phyloP scores from a whole-genome alignment of 805 yeast genomes.

The Nakazawaea molendinolei region DNA sequence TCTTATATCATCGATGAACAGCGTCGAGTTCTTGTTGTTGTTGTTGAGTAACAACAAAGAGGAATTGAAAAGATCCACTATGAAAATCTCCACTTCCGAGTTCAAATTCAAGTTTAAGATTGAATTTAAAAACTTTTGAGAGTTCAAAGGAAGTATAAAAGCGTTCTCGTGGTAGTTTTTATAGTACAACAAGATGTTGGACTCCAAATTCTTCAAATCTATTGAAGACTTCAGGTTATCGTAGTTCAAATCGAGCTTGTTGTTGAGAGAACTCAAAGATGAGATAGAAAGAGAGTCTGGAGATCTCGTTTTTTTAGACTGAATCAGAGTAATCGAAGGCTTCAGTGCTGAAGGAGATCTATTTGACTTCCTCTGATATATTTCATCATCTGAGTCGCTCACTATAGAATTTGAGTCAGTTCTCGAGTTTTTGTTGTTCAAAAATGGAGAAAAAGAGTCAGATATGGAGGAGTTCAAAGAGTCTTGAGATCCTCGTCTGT shows the following conservation, averaged over 20 bases:
- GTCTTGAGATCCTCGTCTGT: slow-evolving; percentile 41
- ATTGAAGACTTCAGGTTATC: slow-evolving; percentile 15
- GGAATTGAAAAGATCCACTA: slow-evolving; percentile 35
- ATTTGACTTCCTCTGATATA: slow-evolving; percentile 3
- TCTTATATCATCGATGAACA: slow-evolving; percentile 27
- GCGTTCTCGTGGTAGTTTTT: slow-evolving; percentile 34
- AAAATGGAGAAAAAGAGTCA: slow-evolving; percentile 25
- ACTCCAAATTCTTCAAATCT: slow-evolving; percentile 22
- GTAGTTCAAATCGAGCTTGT: slow-evolving; percentile 13
- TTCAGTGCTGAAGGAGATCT: slow-evolving; percentile 14
- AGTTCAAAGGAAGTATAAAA: slow-evolving; percentile 37
- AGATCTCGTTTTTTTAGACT: slow-evolving; percentile 5
- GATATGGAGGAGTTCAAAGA: slow-evolving; percentile 43
- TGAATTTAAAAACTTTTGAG: slow-evolving; percentile 19
- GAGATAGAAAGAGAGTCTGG: slow-evolving; percentile 14
- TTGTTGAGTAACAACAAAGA: slow-evolving; percentile 32
- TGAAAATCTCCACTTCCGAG: slow-evolving; percentile 22
- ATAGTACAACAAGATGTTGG: slow-evolving; percentile 35
- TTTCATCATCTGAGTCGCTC: slow-evolving; percentile 13
- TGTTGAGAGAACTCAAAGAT: slow-evolving; percentile 17
- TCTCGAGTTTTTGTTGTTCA: slow-evolving; percentile 9
- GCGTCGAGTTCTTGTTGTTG: slow-evolving; percentile 15
- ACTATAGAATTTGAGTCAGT: slow-evolving; percentile 16
- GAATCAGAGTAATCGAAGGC: slow-evolving; percentile 1
- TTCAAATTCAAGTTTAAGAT: slow-evolving; percentile 20